Percentiles rank a stretch among this genome's conserved stretches.
Conservation (phyloP, 2,329 filamentous ascomycete genomes). For the Aureobasidium sp. region DNA sequence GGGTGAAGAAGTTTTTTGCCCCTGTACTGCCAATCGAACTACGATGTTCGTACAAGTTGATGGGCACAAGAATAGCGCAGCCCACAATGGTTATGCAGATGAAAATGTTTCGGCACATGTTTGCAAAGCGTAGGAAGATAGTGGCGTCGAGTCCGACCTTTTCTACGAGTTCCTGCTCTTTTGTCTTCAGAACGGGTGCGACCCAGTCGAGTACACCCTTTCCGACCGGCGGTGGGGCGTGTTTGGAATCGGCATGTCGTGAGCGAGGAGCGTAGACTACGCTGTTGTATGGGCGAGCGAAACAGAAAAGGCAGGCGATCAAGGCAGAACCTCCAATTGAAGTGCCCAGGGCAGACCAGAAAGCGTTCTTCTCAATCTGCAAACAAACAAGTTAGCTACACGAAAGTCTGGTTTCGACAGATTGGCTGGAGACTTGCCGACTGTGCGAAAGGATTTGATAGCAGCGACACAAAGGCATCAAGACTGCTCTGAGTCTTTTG, state of each 20-base stretch:
- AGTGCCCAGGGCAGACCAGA: conserved; percentile 72
- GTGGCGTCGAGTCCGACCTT: conserved; percentile 86
- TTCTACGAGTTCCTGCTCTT: conserved; percentile 70
- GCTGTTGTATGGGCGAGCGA: conserved; percentile 84
- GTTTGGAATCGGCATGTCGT: conserved; percentile 85
- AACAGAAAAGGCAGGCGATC: conserved; percentile 75
- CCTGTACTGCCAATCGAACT: conserved; percentile 23
- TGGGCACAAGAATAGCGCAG: conserved; percentile 70
- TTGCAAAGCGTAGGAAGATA: conserved; percentile 78
- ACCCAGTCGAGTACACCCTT: conserved; percentile 88
- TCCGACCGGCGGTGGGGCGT: conserved; percentile 78
- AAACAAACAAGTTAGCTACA: background rate
- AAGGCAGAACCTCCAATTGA: conserved; percentile 68
- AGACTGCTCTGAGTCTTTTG: background rate
- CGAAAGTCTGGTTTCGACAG: background rate
- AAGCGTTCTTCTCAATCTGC: conserved; percentile 53
- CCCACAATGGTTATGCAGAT: conserved; percentile 63
- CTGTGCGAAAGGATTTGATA: conserved; percentile 9
- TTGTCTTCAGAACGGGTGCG: conserved; percentile 66
- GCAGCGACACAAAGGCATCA: conserved; percentile 1
- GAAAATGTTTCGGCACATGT: conserved; percentile 93
- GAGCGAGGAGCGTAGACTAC: conserved; percentile 91
- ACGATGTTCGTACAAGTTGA: conserved; percentile 53
- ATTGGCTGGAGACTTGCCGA: background rate
- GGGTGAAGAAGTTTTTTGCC: conserved; percentile 40